Evolutionary conservation across 2,329 filamentous ascomycete species (phyloP).

Genomic region (Sporothrix pallida): DNA sequence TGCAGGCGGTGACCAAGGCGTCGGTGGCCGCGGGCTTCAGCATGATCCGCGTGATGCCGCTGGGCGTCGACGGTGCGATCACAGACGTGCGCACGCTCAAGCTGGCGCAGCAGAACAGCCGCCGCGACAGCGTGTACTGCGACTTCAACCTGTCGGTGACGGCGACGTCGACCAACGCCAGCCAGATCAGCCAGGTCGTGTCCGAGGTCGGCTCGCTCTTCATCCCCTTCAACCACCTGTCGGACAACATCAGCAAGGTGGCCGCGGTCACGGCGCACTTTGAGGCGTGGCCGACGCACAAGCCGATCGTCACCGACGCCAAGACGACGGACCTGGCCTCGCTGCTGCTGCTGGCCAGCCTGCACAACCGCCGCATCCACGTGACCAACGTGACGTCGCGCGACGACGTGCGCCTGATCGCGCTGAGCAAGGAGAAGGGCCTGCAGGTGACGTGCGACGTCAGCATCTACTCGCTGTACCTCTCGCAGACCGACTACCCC

Average conservation of each 20-base stretch:
- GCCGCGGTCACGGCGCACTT: conserved; percentile 80
- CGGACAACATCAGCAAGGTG: conserved; percentile 83
- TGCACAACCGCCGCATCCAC: conserved; percentile 79
- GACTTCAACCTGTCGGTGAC: conserved; percentile 82
- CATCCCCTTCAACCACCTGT: conserved; percentile 81
- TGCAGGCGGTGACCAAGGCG: conserved; percentile 72
- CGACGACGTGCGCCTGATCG: conserved; percentile 78
- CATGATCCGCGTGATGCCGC: conserved; percentile 80
- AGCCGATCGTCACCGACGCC: conserved; percentile 81
- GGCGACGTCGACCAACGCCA: conserved; percentile 73
- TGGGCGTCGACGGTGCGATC: conserved; percentile 74
- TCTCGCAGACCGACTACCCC: conserved; percentile 73
- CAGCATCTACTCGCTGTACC: conserved; percentile 78
- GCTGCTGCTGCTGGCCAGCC: conserved; percentile 72
- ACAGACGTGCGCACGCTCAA: conserved; percentile 74
- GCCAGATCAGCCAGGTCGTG: conserved; percentile 74
- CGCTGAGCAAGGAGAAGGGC: conserved; percentile 80
- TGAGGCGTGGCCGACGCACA: conserved; percentile 75
- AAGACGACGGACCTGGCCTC: conserved; percentile 79
- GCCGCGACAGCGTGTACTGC: conserved; percentile 66
- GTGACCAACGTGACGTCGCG: conserved; percentile 81
- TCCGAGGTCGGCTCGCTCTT: conserved; percentile 79
- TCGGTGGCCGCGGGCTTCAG: conserved; percentile 77
- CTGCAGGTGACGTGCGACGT: conserved; percentile 82
- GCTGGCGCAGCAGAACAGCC: conserved; percentile 72